phyloP scores from a whole-genome alignment of 805 yeast genomes.

The Yamadazyma philogaea region DNA sequence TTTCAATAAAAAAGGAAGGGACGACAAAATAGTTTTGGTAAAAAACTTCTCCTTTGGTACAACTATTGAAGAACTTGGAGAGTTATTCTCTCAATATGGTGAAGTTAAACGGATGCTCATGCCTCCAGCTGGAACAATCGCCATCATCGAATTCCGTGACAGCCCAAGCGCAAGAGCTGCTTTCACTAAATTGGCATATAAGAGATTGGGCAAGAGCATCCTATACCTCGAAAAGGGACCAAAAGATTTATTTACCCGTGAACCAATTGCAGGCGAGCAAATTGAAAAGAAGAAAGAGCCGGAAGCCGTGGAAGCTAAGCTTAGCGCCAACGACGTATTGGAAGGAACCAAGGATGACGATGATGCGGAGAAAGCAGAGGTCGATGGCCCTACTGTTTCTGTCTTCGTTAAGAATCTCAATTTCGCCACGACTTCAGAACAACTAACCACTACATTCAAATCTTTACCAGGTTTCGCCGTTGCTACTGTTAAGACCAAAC shows the following conservation, averaged over 20 bases:
- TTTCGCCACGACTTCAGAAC: slow-evolving; percentile 66
- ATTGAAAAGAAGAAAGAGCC: slow-evolving; percentile 25
- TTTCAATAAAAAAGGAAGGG: slow-evolving; percentile 65
- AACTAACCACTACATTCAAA: slow-evolving; percentile 60
- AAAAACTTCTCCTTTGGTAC: slow-evolving; percentile 93
- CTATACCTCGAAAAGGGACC: slow-evolving; percentile 95
- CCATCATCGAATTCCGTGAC: slow-evolving; percentile 85
- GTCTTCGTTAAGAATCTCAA: slow-evolving; percentile 89
- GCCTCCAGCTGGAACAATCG: slow-evolving; percentile 97
- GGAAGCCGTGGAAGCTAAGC: slow-evolving; percentile 43
- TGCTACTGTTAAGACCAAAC: slow-evolving; percentile 82
- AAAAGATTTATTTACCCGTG: slow-evolving; percentile 65
- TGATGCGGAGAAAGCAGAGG: slow-evolving; percentile 36
- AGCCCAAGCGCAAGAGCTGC: slow-evolving; percentile 84
- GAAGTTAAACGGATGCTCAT: slow-evolving; percentile 74
- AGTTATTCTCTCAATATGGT: slow-evolving; percentile 77
- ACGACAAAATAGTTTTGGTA: slow-evolving; percentile 75
- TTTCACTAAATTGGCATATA: slow-evolving; percentile 80
- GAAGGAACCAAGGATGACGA: slow-evolving; percentile 21
- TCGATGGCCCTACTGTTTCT: slow-evolving; percentile 78
- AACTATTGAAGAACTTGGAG: slow-evolving; percentile 73
- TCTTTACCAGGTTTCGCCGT: slow-evolving; percentile 74
- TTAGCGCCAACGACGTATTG: slow-evolving; percentile 44
- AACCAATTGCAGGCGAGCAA: slow-evolving; percentile 42
- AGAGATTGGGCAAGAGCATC: slow-evolving; percentile 83